Percentiles rank a stretch among this genome's conserved stretches.
Evolutionary conservation across 352 stramenopile species (phyloP).

Genomic region (Globisporangium irregulare): DNA sequence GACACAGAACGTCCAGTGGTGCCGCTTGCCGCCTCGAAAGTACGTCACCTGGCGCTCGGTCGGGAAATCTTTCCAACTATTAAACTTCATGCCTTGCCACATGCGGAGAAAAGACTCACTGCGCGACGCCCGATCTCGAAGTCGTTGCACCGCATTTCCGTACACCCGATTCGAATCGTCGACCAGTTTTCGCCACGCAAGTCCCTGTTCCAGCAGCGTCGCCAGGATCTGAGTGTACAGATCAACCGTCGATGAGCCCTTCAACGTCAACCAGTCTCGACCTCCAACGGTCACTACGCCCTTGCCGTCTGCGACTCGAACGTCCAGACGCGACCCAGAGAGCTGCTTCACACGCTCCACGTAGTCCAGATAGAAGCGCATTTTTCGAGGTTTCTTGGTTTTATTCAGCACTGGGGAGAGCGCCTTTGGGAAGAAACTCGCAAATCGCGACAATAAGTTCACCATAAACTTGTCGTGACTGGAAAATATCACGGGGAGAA

Average conservation of each 20-base stretch:
- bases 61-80: constrained; percentile 25
- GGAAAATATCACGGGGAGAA: constrained; percentile 42
- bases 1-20: constrained; percentile 64
- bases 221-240: constrained; percentile 53
- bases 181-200: constrained; percentile 47
- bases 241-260: constrained; percentile 35
- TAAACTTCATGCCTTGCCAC: constrained; percentile 52
- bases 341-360: constrained; percentile 43
- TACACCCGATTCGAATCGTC: constrained; percentile 35
- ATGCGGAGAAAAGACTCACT: constrained; percentile 48
- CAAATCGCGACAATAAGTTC: constrained; percentile 50
- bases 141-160: constrained; percentile 12
- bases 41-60: constrained; percentile 47
- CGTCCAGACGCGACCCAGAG: constrained; percentile 34
- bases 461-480: constrained; percentile 45
- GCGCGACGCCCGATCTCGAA: constrained; percentile 6
- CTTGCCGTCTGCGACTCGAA: constrained; percentile 38
- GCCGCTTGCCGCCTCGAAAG: constrained; percentile 37
- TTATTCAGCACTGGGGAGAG: constrained; percentile 56
- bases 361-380: constrained; percentile 72
- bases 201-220: constrained; percentile 33
- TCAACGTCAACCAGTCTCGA: constrained; percentile 49
- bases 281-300: constrained; percentile 38
- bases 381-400: constrained; percentile 68
- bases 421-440: constrained; percentile 44